These are phyloP conservation scores for Phylloboletellus chloephorus DNA, from an alignment of 1,284 basidiomycete genomes.

Conservation along the genomic window DNA sequence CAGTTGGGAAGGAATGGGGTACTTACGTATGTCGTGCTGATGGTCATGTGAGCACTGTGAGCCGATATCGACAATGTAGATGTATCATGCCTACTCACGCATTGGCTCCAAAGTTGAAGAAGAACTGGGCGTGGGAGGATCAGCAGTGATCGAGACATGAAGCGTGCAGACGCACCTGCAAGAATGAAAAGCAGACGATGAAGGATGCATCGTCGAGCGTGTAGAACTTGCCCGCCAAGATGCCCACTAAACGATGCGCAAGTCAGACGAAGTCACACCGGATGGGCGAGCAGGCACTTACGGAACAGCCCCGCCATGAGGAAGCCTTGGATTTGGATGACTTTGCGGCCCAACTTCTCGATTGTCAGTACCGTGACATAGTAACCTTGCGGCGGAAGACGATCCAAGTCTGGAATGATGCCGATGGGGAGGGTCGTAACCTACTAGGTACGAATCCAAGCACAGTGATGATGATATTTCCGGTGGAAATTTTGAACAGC, in stretches of 20 bases:
- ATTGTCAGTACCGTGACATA: slow-evolving; percentile 66
- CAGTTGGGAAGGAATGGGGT: background rate
- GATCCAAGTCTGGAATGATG: background rate
- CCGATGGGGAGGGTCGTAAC: slow-evolving; percentile 12
- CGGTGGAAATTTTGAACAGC: slow-evolving; percentile 59
- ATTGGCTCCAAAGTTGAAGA: slow-evolving; percentile 87
- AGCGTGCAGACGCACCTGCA: slow-evolving; percentile 35
- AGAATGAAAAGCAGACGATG: slow-evolving; percentile 65
- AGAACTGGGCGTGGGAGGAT: slow-evolving; percentile 44
- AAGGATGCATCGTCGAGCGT: slow-evolving; percentile 56
- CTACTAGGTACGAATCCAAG: slow-evolving; percentile 70
- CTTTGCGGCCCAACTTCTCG: slow-evolving; percentile 67
- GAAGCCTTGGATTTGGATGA: slow-evolving; percentile 79
- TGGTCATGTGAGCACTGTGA: slow-evolving; percentile 5
- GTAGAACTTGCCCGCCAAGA: slow-evolving; percentile 64
- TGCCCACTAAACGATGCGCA: slow-evolving; percentile 37
- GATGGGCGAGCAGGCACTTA: slow-evolving; percentile 31
- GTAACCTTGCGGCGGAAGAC: slow-evolving; percentile 44
- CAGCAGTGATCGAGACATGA: background rate
- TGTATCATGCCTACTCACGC: slow-evolving; percentile 39
- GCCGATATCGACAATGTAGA: background rate
- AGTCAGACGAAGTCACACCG: background rate
- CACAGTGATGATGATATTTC: slow-evolving; percentile 65
- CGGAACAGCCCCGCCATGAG: slow-evolving; percentile 62
- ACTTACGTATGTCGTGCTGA: slow-evolving; percentile 53